phyloP scores from a whole-genome alignment of 2,329 filamentous ascomycete genomes.

The Colletotrichum filicis region DNA sequence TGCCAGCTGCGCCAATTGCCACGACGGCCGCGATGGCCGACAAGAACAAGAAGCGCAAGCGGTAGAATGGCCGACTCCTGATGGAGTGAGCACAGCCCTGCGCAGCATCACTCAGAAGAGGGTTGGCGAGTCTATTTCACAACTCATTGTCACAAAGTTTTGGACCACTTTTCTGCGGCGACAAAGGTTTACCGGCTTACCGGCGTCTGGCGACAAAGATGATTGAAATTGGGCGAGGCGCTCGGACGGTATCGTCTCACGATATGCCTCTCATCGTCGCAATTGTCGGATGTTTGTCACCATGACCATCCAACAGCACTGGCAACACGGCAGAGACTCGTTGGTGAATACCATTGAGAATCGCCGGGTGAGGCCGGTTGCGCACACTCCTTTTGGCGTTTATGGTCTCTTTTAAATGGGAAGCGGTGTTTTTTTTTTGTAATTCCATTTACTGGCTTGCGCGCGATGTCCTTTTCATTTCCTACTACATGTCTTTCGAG shows the following conservation, averaged over 20 bases:
- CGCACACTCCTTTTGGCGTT: conserved; percentile 37
- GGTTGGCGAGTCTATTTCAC: not conserved
- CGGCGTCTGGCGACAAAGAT: conserved; percentile 11
- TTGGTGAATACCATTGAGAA: conserved; percentile 23
- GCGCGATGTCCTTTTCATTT: not conserved
- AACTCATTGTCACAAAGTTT: not conserved
- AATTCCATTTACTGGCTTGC: conserved; percentile 16
- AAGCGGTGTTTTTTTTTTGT: conserved; percentile 28
- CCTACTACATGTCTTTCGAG: conserved; percentile 13
- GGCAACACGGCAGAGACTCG: conserved; percentile 14
- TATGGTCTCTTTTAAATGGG: conserved; percentile 20
- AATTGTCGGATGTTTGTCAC: conserved; percentile 12
- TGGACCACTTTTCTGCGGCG: conserved; percentile 17
- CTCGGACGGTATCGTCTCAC: not conserved
- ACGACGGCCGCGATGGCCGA: conserved; percentile 51
- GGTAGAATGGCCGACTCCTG: conserved; percentile 48
- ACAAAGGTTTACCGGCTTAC: conserved; percentile 1
- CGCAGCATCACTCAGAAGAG: not conserved
- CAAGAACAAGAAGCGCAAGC: conserved; percentile 72
- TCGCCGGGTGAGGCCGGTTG: conserved; percentile 25
- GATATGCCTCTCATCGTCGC: not conserved
- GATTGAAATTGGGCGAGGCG: not conserved
- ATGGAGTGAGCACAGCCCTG: not conserved
- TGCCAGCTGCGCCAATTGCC: conserved; percentile 57
- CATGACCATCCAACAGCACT: conserved; percentile 22